These are phyloP conservation scores for Botrytis fragariae DNA, from an alignment of 2,329 filamentous ascomycete species.

Conservation along the genomic window DNA sequence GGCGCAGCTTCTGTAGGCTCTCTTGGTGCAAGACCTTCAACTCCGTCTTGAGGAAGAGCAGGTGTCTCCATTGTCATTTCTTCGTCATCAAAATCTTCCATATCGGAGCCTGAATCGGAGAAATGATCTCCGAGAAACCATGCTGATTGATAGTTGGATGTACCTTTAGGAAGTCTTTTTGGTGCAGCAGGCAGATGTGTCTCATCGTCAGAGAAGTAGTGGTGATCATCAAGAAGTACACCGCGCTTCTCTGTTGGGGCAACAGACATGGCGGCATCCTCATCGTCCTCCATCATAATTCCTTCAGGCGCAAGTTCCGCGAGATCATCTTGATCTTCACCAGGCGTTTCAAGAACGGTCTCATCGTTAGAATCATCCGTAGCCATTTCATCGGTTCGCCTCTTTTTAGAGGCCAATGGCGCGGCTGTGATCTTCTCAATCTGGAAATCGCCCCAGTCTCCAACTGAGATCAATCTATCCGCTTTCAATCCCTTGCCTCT, in stretches of 20 bases:
- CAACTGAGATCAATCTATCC: conserved; percentile 84
- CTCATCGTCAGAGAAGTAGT: conserved; percentile 94
- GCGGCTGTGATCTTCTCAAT: conserved; percentile 84
- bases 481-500: conserved; percentile 84
- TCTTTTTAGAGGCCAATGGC: conserved; percentile 60
- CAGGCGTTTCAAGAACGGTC: conserved; percentile 66
- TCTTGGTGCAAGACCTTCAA: conserved; percentile 64
- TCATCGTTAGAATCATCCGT: conserved; percentile 58
- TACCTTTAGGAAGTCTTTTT: conserved; percentile 81
- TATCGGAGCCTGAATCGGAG: conserved; percentile 78
- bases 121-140: conserved; percentile 82
- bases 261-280: conserved; percentile 49
- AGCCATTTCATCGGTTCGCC: conserved; percentile 65
- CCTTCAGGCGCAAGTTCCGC: conserved; percentile 85
- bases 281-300: conserved; percentile 69
- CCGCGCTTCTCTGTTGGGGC: conserved; percentile 65
- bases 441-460: conserved; percentile 92
- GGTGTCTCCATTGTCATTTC: conserved; percentile 52
- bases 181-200: conserved; percentile 58
- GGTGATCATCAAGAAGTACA: conserved; percentile 91
- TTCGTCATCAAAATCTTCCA: conserved; percentile 67
- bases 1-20: conserved; percentile 74
- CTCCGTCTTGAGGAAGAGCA: conserved; percentile 76
- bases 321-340: conserved; percentile 78
- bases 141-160: conserved; percentile 88